Evolutionary conservation across 805 yeast species (phyloP).

Genomic region (Dipodascus geniculatus): DNA sequence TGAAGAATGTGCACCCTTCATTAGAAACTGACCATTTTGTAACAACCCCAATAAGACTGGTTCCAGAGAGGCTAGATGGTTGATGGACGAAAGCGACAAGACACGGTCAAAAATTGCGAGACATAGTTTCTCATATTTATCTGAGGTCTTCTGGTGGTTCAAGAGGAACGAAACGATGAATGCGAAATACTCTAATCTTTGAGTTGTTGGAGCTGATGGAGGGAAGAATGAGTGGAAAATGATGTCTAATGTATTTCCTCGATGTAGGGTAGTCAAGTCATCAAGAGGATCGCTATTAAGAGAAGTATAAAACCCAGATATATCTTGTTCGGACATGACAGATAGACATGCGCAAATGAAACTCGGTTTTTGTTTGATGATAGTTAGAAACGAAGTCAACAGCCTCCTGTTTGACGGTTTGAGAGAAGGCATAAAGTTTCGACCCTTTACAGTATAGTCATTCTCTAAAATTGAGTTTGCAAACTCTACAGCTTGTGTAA

Average conservation of each 20-base stretch:
- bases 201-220: slow-evolving; percentile 14
- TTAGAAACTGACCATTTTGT: slow-evolving; percentile 15
- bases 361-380: slow-evolving; percentile 25
- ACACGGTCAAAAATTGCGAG: slow-evolving; percentile 14
- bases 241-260: slow-evolving; percentile 20
- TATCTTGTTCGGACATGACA: slow-evolving; percentile 15
- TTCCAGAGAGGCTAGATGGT: slow-evolving; percentile 9
- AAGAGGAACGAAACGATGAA: slow-evolving; percentile 15
- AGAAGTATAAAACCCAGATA: slow-evolving; percentile 9
- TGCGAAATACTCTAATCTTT: slow-evolving; percentile 20
- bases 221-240: slow-evolving; percentile 22
- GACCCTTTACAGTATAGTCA: slow-evolving; percentile 2
- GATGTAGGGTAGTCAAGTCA: slow-evolving; percentile 15
- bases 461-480: slow-evolving; percentile 8
- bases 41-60: slow-evolving; percentile 9
- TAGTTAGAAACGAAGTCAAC: slow-evolving; percentile 23
- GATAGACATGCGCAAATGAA: slow-evolving; percentile 21
- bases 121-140: slow-evolving; percentile 8
- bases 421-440: slow-evolving; percentile 9
- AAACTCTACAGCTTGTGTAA: slow-evolving; percentile 13
- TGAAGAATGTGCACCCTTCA: slow-evolving; percentile 3
- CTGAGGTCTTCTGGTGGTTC: slow-evolving; percentile 10
- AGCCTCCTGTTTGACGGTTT: slow-evolving; percentile 21
- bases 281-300: slow-evolving; percentile 14
- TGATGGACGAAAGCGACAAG: slow-evolving; percentile 8